These are phyloP conservation scores for Rhynchospora breviuscula DNA, from an alignment of 176 grass and related monocot species.

Conservation along the genomic window DNA sequence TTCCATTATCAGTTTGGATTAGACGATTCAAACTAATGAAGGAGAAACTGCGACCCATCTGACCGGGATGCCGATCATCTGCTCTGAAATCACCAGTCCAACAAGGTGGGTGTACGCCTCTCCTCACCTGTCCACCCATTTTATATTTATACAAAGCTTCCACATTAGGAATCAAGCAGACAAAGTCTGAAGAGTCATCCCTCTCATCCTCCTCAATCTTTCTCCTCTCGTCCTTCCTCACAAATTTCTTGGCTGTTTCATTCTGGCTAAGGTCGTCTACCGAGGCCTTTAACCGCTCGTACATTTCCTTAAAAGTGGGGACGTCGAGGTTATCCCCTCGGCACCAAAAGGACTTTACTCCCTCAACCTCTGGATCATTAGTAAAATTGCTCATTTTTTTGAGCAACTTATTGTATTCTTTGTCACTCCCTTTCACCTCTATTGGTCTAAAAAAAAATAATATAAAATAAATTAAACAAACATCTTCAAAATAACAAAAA, in stretches of 20 bases:
- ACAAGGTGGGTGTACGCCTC: neutral
- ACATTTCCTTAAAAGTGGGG: neutral
- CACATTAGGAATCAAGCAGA: neutral
- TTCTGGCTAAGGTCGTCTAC: neutral
- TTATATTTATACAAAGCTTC: neutral
- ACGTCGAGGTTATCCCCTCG: neutral
- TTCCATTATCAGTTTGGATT: neutral
- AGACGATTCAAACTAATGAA: neutral
- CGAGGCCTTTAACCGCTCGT: neutral
- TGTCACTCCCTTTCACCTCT: neutral
- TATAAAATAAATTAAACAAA: neutral
- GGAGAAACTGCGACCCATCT: neutral
- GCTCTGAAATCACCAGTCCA: neutral
- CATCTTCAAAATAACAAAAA: neutral
- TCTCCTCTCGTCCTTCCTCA: slow-evolving; percentile 5
- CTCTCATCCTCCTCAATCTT: slow-evolving; percentile 1
- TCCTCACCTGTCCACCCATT: neutral
- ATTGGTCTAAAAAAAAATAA: neutral
- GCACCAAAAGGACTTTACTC: neutral
- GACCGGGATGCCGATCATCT: neutral
- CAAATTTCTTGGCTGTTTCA: neutral
- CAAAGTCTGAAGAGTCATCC: neutral
- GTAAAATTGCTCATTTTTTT: neutral
- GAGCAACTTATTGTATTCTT: too few species aligned
- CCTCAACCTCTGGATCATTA: neutral